Conservation (phyloP, 257 asterid genomes). For the Solanum acaule region DNA sequence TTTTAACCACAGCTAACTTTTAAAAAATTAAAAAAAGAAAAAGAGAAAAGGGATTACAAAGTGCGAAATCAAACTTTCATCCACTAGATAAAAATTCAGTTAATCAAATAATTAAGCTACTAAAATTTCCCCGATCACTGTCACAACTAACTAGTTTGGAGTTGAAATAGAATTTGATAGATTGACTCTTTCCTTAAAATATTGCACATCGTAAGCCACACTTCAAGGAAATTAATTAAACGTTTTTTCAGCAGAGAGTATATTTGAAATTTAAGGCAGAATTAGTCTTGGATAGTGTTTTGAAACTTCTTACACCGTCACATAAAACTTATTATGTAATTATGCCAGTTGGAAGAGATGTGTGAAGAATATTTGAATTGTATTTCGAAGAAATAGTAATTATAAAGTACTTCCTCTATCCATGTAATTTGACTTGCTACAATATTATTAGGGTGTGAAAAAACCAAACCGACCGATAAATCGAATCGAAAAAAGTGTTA, state of each 20-base stretch:
- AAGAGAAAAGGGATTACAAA: rapidly evolving
- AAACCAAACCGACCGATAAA: too few species aligned
- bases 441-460: too few species aligned
- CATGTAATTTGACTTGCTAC: too few species aligned
- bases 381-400: neutral
- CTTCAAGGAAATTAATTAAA: neutral
- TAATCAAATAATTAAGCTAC: neutral
- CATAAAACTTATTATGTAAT: neutral
- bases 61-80: rapidly evolving
- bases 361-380: neutral
- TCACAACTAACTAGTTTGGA: neutral
- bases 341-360: neutral
- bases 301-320: neutral
- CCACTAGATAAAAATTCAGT: rapidly evolving
- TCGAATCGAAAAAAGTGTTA: too few species aligned
- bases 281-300: neutral
- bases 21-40: too few species aligned
- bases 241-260: neutral
- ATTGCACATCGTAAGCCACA: neutral
- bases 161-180: neutral
- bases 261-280: neutral
- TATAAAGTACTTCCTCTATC: too few species aligned
- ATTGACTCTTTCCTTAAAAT: neutral
- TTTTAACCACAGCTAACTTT: too few species aligned
- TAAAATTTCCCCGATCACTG: too few species aligned